Percentiles rank a stretch among this genome's conserved stretches.
Evolutionary conservation across 2,329 filamentous ascomycete species (phyloP).

Genomic region (Phaeosphaeria sp.): DNA sequence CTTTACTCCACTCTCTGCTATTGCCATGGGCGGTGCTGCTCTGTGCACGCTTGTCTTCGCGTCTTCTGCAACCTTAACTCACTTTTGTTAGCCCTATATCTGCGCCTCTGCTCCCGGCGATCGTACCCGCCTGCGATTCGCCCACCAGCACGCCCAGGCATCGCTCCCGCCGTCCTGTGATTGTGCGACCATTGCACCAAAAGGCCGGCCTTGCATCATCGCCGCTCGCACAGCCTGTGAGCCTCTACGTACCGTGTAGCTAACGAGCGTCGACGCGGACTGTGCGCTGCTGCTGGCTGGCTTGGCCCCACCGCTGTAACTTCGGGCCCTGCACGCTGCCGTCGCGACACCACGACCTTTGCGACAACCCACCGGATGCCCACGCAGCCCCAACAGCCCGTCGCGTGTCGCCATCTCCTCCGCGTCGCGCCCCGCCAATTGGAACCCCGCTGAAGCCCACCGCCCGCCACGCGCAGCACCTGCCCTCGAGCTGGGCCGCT

Average conservation of each 20-base stretch:
- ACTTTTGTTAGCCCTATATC: constrained; percentile 1
- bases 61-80: constrained; percentile 4
- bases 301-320: constrained; percentile 17
- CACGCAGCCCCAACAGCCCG: constrained; percentile 24
- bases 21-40: constrained; percentile 20
- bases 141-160: constrained; percentile 3
- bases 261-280: constrained; percentile 6
- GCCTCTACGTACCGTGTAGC: neutral
- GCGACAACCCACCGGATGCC: constrained; percentile 24
- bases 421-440: constrained; percentile 25
- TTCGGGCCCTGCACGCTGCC: constrained; percentile 25
- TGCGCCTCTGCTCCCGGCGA: constrained; percentile 2
- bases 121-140: constrained; percentile 1
- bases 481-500: constrained; percentile 40
- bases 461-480: constrained; percentile 25
- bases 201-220: constrained; percentile 13
- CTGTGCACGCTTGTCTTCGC: constrained; percentile 11
- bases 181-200: constrained; percentile 4
- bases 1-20: constrained; percentile 13
- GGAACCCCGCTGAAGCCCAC: constrained; percentile 23
- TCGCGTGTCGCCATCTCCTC: constrained; percentile 23
- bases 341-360: constrained; percentile 6
- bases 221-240: constrained; percentile 3
- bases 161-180: constrained; percentile 6
- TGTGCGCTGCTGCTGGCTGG: constrained; percentile 7